A percentile compares a stretch with the other conserved stretches of the same genome.
Conservation (phyloP, 257 asterid species). For the Solanum sparsipilum region DNA sequence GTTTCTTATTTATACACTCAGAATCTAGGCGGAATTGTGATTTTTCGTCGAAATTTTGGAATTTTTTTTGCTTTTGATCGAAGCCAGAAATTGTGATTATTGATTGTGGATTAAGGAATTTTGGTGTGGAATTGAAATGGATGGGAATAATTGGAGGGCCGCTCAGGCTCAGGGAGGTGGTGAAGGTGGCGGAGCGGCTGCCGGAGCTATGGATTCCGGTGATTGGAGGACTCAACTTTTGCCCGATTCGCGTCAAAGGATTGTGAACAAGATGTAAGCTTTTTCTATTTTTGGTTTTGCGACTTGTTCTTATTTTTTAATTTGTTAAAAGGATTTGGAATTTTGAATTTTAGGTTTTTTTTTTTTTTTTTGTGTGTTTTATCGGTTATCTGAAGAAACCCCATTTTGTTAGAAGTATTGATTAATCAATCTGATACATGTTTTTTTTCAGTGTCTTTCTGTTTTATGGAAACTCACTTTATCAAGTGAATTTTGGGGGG, state of each 20-base stretch:
- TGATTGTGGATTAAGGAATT: not conserved
- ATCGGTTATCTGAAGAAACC: too few relatives aligned
- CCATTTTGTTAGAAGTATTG: too few relatives aligned
- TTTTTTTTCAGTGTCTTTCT: too few relatives aligned
- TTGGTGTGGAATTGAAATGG: constrained; percentile 19
- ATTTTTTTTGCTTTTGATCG: too few relatives aligned
- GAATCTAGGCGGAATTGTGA: not conserved
- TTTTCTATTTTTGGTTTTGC: not conserved
- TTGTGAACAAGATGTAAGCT: constrained; percentile 56
- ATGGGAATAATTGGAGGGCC: constrained; percentile 49
- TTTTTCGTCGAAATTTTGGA: not conserved
- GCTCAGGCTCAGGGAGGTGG: constrained; percentile 42
- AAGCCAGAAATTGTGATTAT: not conserved
- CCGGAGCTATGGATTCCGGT: constrained; percentile 36
- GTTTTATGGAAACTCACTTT: too few relatives aligned
- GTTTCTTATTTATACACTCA: too few relatives aligned
- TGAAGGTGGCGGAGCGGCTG: constrained; percentile 5
- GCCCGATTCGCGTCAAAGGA: constrained; percentile 54
- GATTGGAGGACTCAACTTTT: constrained; percentile 76
- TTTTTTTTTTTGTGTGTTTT: not conserved
- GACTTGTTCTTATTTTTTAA: not conserved
- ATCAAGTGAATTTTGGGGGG: too few relatives aligned
- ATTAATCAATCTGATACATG: too few relatives aligned
- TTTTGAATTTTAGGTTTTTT: not conserved
- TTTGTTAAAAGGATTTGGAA: not conserved